A percentile compares a stretch with the other conserved stretches of the same genome.
phyloP scores from a whole-genome alignment of 192 early-diverging fungal species.

The Coemansia biformis region DNA sequence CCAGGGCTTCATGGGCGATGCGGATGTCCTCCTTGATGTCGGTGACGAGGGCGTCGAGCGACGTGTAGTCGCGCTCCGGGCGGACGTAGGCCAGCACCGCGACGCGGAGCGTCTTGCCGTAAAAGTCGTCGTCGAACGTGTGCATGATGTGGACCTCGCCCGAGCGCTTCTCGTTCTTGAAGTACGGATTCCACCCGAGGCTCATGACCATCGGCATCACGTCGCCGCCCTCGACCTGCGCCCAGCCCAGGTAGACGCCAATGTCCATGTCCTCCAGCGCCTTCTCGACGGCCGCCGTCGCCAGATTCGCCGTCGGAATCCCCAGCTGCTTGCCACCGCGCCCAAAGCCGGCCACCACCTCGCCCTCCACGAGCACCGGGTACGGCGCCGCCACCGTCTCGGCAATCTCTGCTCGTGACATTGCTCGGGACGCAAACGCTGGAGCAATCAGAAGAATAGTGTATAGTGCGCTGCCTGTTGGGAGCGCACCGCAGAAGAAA shows the following conservation, averaged over 20 bases:
- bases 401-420: slow-evolving; percentile 36
- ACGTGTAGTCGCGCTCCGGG: slow-evolving; percentile 81
- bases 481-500: too few species aligned
- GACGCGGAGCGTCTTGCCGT: slow-evolving; percentile 75
- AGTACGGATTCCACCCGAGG: slow-evolving; percentile 98
- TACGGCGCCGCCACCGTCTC: slow-evolving; percentile 53
- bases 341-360: slow-evolving; percentile 86
- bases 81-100: slow-evolving; percentile 85
- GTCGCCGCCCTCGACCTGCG: slow-evolving; percentile 54
- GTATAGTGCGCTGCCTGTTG: too few species aligned
- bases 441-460: neutral
- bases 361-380: slow-evolving; percentile 73
- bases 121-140: slow-evolving; percentile 84
- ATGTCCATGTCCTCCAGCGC: slow-evolving; percentile 62
- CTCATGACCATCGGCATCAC: slow-evolving; percentile 98
- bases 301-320: slow-evolving; percentile 96
- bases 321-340: slow-evolving; percentile 95
- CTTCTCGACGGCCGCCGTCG: slow-evolving; percentile 64
- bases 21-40: slow-evolving; percentile 87
- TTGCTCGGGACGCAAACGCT: neutral
- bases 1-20: slow-evolving; percentile 25
- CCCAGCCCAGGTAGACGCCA: slow-evolving; percentile 97
- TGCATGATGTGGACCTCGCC: slow-evolving; percentile 98
- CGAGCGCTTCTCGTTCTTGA: slow-evolving; percentile 93
- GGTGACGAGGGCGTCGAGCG: slow-evolving; percentile 83